Conservation (phyloP, 805 yeast species). For the Candida insectorum region DNA sequence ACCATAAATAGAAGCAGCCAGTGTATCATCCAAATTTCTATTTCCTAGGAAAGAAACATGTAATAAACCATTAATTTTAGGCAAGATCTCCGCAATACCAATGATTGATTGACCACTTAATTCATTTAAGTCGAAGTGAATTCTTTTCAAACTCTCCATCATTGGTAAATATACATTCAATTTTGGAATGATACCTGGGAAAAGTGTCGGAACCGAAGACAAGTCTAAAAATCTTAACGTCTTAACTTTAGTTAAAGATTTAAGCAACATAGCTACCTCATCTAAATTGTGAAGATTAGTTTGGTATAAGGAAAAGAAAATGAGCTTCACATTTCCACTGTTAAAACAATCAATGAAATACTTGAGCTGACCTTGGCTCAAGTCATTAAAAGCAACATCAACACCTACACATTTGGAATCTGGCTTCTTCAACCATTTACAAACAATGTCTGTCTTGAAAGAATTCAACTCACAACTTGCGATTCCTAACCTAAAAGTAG, state of each 20-base stretch:
- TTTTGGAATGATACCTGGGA: conserved; percentile 47
- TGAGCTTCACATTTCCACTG: conserved; percentile 30
- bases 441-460: conserved; percentile 38
- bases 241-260: conserved; percentile 33
- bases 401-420: conserved; percentile 49
- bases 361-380: conserved; percentile 43
- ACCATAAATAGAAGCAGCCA: conserved; percentile 49
- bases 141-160: conserved; percentile 43
- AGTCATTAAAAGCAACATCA: conserved; percentile 54
- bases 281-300: conserved; percentile 44
- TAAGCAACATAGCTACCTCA: conserved; percentile 34
- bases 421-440: conserved; percentile 46
- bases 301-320: conserved; percentile 52
- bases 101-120: conserved; percentile 44
- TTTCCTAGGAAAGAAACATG: conserved; percentile 57
- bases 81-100: conserved; percentile 47
- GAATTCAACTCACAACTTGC: conserved; percentile 49
- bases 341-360: conserved; percentile 45
- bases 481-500: conserved; percentile 50
- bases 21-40: conserved; percentile 37
- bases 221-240: conserved; percentile 50
- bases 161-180: conserved; percentile 44
- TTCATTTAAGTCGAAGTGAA: conserved; percentile 55
- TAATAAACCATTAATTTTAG: conserved; percentile 43
- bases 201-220: conserved; percentile 49